Evolutionary conservation across 495 filamentous ascomycete species (phyloP).

Genomic region (Penicillium bialowiezense): DNA sequence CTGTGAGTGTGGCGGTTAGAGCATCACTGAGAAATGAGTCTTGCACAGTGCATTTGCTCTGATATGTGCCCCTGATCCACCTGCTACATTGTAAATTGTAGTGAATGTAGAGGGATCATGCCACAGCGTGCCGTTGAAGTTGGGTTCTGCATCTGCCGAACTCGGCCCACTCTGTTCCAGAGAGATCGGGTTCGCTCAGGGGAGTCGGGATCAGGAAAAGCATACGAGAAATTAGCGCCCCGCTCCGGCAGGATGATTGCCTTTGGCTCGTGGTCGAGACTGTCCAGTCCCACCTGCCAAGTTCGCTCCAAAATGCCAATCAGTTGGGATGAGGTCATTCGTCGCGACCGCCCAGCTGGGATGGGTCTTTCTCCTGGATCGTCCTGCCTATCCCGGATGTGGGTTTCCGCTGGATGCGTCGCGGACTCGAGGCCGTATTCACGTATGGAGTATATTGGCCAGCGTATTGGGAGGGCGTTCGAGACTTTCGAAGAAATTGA

Average conservation of each 20-base stretch:
- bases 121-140: background rate
- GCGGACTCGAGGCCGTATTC: background rate
- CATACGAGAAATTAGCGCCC: background rate
- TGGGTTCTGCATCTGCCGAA: background rate
- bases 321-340: background rate
- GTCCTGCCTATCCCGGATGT: background rate
- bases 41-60: background rate
- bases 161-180: background rate
- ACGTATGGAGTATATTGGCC: background rate
- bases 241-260: slow-evolving; percentile 18
- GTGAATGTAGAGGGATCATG: too few relatives aligned
- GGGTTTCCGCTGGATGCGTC: background rate
- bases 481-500: too few relatives aligned
- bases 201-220: background rate
- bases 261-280: slow-evolving; percentile 20
- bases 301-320: slow-evolving; percentile 11
- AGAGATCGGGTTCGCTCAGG: background rate
- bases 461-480: too few relatives aligned
- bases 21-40: background rate
- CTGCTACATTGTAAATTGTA: too few relatives aligned
- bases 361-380: slow-evolving; percentile 1
- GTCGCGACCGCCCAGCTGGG: background rate
- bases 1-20: background rate
- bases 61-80: too few relatives aligned
- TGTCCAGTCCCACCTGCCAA: slow-evolving; percentile 18